Evolutionary conservation across 176 grass and related monocot genomes (phyloP).

Genomic region (Oryza meridionalis): DNA sequence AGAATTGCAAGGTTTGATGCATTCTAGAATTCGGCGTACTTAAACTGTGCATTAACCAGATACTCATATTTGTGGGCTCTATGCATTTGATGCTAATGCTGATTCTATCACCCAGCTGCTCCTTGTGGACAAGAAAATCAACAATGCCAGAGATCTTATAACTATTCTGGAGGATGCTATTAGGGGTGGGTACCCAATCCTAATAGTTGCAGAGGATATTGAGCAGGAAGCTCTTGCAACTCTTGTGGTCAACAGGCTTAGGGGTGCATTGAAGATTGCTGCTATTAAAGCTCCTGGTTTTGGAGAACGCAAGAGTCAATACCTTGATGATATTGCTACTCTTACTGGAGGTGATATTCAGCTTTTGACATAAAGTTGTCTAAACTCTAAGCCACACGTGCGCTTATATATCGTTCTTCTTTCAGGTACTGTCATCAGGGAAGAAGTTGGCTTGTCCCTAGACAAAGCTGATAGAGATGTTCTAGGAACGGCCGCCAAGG

Average conservation of each 20-base stretch:
- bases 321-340: constrained; percentile 73
- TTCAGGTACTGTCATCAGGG: constrained; percentile 52
- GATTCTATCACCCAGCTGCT: constrained; percentile 50
- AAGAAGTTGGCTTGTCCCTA: constrained; percentile 68
- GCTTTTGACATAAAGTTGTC: background rate
- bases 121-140: constrained; percentile 77
- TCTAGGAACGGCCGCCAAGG: constrained; percentile 54
- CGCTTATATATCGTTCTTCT: background rate
- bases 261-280: constrained; percentile 65
- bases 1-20: constrained; percentile 70
- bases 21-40: background rate
- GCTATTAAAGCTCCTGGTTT: constrained; percentile 80
- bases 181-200: constrained; percentile 55
- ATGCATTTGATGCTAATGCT: background rate
- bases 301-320: constrained; percentile 76
- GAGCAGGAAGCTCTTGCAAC: constrained; percentile 86
- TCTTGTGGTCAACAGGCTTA: constrained; percentile 78
- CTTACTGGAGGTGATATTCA: constrained; percentile 59
- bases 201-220: constrained; percentile 75
- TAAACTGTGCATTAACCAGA: constrained; percentile 13
- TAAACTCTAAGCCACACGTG: background rate
- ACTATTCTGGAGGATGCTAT: constrained; percentile 61
- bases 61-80: background rate
- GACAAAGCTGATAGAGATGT: constrained; percentile 59
- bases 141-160: constrained; percentile 70